Base-by-base conservation (phyloP, 108 stramenopile genomes). In the Cylindrotheca fusiformis region DNA sequence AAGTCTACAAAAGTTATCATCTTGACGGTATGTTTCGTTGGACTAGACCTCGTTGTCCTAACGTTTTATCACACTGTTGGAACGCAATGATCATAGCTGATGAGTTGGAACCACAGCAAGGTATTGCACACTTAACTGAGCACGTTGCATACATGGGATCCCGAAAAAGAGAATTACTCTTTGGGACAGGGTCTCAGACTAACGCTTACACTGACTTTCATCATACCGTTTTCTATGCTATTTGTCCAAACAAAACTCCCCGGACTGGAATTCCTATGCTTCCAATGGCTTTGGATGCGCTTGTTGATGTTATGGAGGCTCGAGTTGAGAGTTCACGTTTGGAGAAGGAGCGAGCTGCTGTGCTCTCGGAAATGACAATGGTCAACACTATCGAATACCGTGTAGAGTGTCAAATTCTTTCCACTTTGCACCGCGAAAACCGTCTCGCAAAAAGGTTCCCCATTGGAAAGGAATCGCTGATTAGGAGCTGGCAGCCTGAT, bases 161-260 rank as follows among this genome's bases (percentile, higher is more conserved):
- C 48, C 82, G 94, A 8, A 97, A 97, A 67, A 76, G 97, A 8
- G 95, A 96, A 79, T 85, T 94, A 10, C 84, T 98, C 30, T 96
- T 96, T 69, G 96, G 96, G 30, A 97, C 96, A 12, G 97, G 96
- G 0, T 85, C 81, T 17, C 94, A 96, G 76, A 96, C 97, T 19
- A 97, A 97, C 60, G 97, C 97, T 10, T 98, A 96, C 76, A 98
- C 97, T 48, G 97, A 98, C 69, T 98, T 98, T 74, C 97, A 98
- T 72, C 97, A 98, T 75, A 97, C 96, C 44, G 97, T 98, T 0
- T 98, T 97, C 73, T 98, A 96, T 77, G 97, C 97, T 1, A 86
- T 93, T 8, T 98, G 97, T 69, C 97, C 97, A 44, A 77, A 78
- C 45, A 46, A 68, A 54, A 78, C 85, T 1, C 95, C 93, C 8